Conservation (phyloP, 2,329 filamentous ascomycete species). For the Neurospora sp. region DNA sequence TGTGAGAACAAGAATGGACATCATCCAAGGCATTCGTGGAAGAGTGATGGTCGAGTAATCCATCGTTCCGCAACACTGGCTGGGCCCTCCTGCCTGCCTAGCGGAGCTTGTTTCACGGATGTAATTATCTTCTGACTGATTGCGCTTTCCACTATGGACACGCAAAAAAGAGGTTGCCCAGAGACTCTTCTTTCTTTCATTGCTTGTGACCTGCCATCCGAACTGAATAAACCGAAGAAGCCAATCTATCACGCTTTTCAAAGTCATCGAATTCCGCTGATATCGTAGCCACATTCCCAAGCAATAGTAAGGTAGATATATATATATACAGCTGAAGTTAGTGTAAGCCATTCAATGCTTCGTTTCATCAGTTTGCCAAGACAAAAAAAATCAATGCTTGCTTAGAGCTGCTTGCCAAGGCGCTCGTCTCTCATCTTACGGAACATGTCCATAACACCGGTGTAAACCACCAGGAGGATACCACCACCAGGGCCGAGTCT, state of each 20-base stretch:
- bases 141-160: neutral
- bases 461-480: slow-evolving; percentile 77
- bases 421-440: slow-evolving; percentile 42
- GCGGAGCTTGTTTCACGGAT: no score
- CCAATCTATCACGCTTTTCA: neutral
- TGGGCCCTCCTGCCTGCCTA: no score
- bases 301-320: neutral
- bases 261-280: neutral
- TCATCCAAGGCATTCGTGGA: neutral
- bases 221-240: neutral
- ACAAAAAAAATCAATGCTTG: neutral
- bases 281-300: neutral
- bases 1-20: neutral
- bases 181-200: neutral
- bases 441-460: slow-evolving; percentile 90
- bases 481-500: slow-evolving; percentile 58
- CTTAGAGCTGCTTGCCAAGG: neutral
- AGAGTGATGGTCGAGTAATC: no score
- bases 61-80: no score
- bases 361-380: neutral
- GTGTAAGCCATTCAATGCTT: neutral
- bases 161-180: neutral
- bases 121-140: neutral
- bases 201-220: neutral
- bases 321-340: neutral